These are phyloP conservation scores for Podospora sp. DNA, from an alignment of 495 filamentous ascomycete species.

Conservation along the genomic window DNA sequence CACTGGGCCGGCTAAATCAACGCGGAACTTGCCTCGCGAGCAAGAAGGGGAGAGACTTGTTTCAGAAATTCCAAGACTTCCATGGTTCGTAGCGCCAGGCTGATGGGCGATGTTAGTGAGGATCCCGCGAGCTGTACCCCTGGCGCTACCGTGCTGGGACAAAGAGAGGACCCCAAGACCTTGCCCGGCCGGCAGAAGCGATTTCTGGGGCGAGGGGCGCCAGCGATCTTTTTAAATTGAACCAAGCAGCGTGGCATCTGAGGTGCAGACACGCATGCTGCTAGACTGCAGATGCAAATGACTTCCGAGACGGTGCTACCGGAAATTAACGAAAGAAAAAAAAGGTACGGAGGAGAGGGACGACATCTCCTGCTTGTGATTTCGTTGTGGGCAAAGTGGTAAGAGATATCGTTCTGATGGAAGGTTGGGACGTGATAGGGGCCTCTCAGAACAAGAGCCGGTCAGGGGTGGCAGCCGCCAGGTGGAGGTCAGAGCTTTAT, in stretches of 20 bases:
- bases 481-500: conserved; percentile 23
- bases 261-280: conserved; percentile 9
- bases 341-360: neutral
- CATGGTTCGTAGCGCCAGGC: neutral
- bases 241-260: conserved; percentile 1
- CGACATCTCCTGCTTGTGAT: neutral
- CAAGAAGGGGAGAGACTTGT: conserved; percentile 7
- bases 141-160: conserved; percentile 11
- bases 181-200: conserved; percentile 13
- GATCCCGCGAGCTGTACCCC: conserved; percentile 7
- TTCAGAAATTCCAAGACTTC: conserved; percentile 21
- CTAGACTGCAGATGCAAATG: conserved; percentile 14
- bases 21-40: conserved; percentile 14
- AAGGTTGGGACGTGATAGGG: conserved; percentile 1
- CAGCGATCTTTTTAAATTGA: conserved; percentile 6
- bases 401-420: neutral
- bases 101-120: conserved; percentile 28
- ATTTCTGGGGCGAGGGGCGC: neutral
- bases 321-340: conserved; percentile 20
- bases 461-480: conserved; percentile 17
- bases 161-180: neutral
- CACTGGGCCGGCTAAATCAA: conserved; percentile 28
- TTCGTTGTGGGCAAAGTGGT: neutral
- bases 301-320: conserved; percentile 7
- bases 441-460: conserved; percentile 3